phyloP scores from a whole-genome alignment of 75 land plant species.

The Larix kaempferi region DNA sequence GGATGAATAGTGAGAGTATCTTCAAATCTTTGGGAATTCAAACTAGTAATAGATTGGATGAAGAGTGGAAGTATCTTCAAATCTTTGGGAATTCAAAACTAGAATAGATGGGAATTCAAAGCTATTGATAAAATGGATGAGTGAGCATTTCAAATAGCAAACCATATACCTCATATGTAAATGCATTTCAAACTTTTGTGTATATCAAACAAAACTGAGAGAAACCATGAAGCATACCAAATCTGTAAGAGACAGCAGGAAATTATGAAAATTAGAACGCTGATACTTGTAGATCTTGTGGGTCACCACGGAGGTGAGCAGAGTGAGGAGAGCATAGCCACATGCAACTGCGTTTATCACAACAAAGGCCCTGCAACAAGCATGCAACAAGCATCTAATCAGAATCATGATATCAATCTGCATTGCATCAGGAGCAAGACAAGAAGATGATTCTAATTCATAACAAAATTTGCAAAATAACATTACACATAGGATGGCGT shows the following conservation, averaged over 20 bases:
- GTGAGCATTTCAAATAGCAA: too few relatives aligned
- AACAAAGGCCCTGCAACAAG: constrained; percentile 41
- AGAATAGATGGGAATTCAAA: too few relatives aligned
- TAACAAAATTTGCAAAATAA: neutral
- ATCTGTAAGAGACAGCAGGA: neutral
- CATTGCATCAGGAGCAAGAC: neutral
- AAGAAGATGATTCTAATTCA: neutral
- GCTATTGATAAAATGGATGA: too few relatives aligned
- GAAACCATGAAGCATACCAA: neutral
- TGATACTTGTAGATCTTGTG: neutral
- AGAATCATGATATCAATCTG: neutral
- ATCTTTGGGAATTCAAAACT: too few relatives aligned
- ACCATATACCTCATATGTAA: too few relatives aligned
- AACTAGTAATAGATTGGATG: too few relatives aligned
- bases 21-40: too few relatives aligned
- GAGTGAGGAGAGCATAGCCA: constrained; percentile 2
- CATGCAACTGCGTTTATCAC: constrained; percentile 24
- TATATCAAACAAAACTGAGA: too few relatives aligned
- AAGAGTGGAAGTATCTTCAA: too few relatives aligned
- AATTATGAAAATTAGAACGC: neutral
- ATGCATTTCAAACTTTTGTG: too few relatives aligned
- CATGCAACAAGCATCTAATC: neutral
- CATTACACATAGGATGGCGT: constrained; percentile 44
- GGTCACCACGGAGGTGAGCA: neutral
- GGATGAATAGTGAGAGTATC: too few relatives aligned